Conservation (phyloP, 768 basidiomycete species). For the Lactarius psammicola region DNA sequence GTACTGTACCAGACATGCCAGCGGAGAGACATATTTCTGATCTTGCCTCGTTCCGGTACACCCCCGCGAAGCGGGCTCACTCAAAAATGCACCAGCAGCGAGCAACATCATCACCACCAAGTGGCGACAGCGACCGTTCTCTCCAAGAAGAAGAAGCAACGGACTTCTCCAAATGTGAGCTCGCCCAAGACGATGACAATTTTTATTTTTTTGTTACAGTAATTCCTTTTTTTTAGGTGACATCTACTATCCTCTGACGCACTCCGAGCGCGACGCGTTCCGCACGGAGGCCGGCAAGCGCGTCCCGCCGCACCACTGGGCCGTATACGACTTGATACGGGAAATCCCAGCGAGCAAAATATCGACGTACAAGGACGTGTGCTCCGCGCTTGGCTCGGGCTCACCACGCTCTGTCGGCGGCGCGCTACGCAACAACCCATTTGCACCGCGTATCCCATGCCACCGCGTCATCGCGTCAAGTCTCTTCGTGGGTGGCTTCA, state of each 20-base stretch:
- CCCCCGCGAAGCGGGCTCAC: background rate
- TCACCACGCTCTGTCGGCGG: constrained; percentile 71
- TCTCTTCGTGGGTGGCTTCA: constrained; percentile 60
- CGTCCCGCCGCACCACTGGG: constrained; percentile 30
- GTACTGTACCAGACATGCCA: constrained; percentile 9
- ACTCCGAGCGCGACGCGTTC: constrained; percentile 22
- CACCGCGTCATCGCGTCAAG: constrained; percentile 67
- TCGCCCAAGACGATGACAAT: background rate
- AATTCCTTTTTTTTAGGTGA: constrained; percentile 13
- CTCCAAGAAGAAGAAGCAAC: background rate
- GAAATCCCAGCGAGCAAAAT: constrained; percentile 25
- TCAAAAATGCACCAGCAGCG: background rate
- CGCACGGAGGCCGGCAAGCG: constrained; percentile 26
- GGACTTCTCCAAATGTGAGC: constrained; percentile 16
- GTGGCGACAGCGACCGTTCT: background rate
- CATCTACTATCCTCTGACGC: constrained; percentile 20
- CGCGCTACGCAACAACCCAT: constrained; percentile 64
- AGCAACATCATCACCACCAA: background rate
- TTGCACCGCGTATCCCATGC: constrained; percentile 65
- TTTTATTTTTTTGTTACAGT: background rate
- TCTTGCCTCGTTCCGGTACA: constrained; percentile 18
- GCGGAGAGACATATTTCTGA: constrained; percentile 4
- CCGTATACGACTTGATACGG: constrained; percentile 26
- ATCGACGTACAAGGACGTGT: constrained; percentile 37
- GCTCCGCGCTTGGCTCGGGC: constrained; percentile 47